These are phyloP conservation scores for Aspergillus ibericus DNA, from an alignment of 2,329 filamentous ascomycete species.

Conservation along the genomic window DNA sequence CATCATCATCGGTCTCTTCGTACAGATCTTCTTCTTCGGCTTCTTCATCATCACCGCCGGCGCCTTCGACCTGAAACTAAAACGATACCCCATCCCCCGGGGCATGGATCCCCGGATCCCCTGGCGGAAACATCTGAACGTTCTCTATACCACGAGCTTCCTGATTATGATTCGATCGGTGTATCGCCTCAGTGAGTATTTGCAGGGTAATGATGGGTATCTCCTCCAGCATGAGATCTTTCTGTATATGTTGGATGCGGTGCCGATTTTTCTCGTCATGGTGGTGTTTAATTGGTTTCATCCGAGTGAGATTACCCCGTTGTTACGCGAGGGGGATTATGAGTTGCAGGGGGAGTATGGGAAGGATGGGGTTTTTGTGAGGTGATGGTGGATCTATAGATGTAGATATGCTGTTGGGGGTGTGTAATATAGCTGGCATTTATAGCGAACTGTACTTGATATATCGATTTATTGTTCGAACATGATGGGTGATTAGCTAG, in stretches of 20 bases:
- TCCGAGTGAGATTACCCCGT: not conserved
- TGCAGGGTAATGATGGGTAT: conserved; percentile 10
- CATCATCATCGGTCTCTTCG: conserved; percentile 56
- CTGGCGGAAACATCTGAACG: conserved; percentile 13
- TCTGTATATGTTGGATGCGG: conserved; percentile 9
- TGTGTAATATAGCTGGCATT: too few relatives aligned
- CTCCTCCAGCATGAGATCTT: conserved; percentile 10
- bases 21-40: conserved; percentile 62
- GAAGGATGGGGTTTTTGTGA: too few relatives aligned
- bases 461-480: too few relatives aligned
- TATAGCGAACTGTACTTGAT: too few relatives aligned
- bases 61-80: conserved; percentile 11
- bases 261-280: conserved; percentile 1
- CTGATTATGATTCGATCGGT: conserved; percentile 22
- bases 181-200: conserved; percentile 22
- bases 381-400: too few relatives aligned
- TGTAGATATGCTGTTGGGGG: too few relatives aligned
- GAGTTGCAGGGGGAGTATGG: too few relatives aligned
- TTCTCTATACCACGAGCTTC: conserved; percentile 15
- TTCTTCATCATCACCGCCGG: conserved; percentile 49
- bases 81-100: conserved; percentile 7
- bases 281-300: not conserved
- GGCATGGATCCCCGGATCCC: not conserved
- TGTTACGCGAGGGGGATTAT: too few relatives aligned
- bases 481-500: too few relatives aligned